Conservation (phyloP, 805 yeast genomes). For the Candida rishiriensis region DNA sequence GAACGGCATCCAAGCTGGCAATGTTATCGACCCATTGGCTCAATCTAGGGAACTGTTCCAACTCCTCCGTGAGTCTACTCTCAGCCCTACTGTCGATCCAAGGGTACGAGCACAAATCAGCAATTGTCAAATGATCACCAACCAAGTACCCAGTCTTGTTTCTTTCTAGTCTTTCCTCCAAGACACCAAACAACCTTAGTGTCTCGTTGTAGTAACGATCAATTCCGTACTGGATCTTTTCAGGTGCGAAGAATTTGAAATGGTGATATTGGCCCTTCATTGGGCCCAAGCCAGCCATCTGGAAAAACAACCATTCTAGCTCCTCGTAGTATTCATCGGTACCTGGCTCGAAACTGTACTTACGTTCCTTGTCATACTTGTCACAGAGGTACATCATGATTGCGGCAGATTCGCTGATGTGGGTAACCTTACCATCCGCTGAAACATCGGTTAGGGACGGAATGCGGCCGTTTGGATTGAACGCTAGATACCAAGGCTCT, state of each 20-base stretch:
- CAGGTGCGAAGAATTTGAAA: constrained; percentile 41
- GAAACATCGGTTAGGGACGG: constrained; percentile 46
- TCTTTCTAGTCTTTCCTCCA: constrained; percentile 44
- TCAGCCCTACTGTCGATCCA: constrained; percentile 34
- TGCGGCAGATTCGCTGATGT: constrained; percentile 58
- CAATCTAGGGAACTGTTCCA: constrained; percentile 36
- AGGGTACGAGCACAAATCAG: constrained; percentile 49
- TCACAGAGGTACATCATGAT: constrained; percentile 56
- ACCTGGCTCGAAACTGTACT: constrained; percentile 36
- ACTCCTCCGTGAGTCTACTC: constrained; percentile 25
- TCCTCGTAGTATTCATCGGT: constrained; percentile 46
- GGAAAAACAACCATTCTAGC: constrained; percentile 51
- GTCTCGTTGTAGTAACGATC: constrained; percentile 49
- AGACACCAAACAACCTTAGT: constrained; percentile 48
- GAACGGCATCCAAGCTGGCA: constrained; percentile 30
- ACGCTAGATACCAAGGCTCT: constrained; percentile 49
- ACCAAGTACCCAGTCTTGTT: constrained; percentile 52
- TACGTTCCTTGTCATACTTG: constrained; percentile 51
- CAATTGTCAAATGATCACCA: constrained; percentile 54
- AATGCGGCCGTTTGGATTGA: constrained; percentile 61
- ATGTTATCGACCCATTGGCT: constrained; percentile 38
- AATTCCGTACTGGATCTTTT: constrained; percentile 50
- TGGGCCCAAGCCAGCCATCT: constrained; percentile 57
- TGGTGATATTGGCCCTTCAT: constrained; percentile 59
- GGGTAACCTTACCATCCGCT: constrained; percentile 37